A percentile compares a stretch with the other conserved stretches of the same genome.
Evolutionary conservation across 2,329 filamentous ascomycete species (phyloP).

Genomic region (Aspergillus costaricaensis): DNA sequence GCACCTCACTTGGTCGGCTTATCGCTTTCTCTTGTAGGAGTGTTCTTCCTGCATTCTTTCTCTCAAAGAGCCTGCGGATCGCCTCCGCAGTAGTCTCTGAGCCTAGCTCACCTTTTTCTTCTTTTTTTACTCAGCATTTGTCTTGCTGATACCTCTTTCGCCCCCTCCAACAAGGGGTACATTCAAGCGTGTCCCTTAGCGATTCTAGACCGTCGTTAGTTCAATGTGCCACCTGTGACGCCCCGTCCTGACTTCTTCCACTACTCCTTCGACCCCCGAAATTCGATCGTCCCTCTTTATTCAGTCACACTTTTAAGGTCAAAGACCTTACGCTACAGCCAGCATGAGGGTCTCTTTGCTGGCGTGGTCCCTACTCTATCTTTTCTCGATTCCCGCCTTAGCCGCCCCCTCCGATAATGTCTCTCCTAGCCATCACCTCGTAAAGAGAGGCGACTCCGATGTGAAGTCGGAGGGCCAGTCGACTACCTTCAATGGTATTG

Average conservation of each 20-base stretch:
- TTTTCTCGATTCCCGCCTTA: constrained; percentile 38
- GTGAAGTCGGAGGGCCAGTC: constrained; percentile 25
- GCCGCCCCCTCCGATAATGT: constrained; percentile 29
- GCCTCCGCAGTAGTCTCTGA: background rate
- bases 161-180: constrained; percentile 3
- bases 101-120: background rate
- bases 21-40: constrained; percentile 13
- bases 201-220: constrained; percentile 17
- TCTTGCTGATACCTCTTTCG: background rate
- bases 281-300: constrained; percentile 15
- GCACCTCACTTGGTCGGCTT: constrained; percentile 13
- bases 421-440: constrained; percentile 24
- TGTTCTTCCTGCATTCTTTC: constrained; percentile 12
- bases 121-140: background rate
- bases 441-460: constrained; percentile 30
- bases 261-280: constrained; percentile 12
- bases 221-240: constrained; percentile 37
- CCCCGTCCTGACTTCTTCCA: constrained; percentile 20
- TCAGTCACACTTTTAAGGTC: constrained; percentile 14
- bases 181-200: constrained; percentile 12
- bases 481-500: constrained; percentile 54
- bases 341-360: constrained; percentile 43
- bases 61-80: constrained; percentile 16
- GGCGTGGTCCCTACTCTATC: constrained; percentile 40
- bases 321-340: constrained; percentile 22